These are phyloP conservation scores for Macroventuria anomochaeta DNA, from an alignment of 2,329 filamentous ascomycete genomes.

Conservation along the genomic window DNA sequence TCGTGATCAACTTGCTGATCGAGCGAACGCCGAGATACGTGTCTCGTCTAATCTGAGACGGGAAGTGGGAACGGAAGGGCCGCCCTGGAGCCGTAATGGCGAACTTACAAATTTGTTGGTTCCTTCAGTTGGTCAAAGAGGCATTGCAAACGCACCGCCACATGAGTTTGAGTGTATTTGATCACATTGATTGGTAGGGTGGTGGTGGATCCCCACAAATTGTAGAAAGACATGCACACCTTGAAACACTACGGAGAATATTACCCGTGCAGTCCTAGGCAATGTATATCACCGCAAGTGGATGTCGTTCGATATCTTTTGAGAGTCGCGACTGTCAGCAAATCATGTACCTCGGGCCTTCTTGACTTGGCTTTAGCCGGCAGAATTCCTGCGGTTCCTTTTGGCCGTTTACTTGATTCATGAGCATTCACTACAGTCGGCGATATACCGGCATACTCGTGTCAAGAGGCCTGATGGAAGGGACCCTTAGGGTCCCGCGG, in stretches of 20 bases:
- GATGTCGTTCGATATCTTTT: slow-evolving; percentile 3
- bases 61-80: slow-evolving; percentile 43
- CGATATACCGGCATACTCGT: slow-evolving; percentile 16
- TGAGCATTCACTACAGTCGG: slow-evolving; percentile 10
- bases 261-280: slow-evolving; percentile 15
- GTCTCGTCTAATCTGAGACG: slow-evolving; percentile 40
- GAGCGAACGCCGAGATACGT: slow-evolving; percentile 25
- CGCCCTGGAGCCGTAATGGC: slow-evolving; percentile 42
- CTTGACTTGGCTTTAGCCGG: slow-evolving; percentile 1
- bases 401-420: slow-evolving; percentile 13
- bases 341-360: slow-evolving; percentile 18
- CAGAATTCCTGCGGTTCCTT: slow-evolving; percentile 5
- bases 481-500: slow-evolving; percentile 21
- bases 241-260: slow-evolving; percentile 19
- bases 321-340: not conserved
- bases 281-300: slow-evolving; percentile 3
- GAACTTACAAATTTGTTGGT: slow-evolving; percentile 24
- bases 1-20: slow-evolving; percentile 16
- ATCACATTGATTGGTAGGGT: slow-evolving; percentile 4
- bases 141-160: slow-evolving; percentile 30
- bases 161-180: slow-evolving; percentile 16
- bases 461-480: slow-evolving; percentile 16
- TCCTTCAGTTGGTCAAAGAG: slow-evolving; percentile 23
- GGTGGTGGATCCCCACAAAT: slow-evolving; percentile 14
- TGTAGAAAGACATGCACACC: slow-evolving; percentile 3